Evolutionary conservation across 345 rosid species (phyloP).

Genomic region (Schrenkiella parvula): DNA sequence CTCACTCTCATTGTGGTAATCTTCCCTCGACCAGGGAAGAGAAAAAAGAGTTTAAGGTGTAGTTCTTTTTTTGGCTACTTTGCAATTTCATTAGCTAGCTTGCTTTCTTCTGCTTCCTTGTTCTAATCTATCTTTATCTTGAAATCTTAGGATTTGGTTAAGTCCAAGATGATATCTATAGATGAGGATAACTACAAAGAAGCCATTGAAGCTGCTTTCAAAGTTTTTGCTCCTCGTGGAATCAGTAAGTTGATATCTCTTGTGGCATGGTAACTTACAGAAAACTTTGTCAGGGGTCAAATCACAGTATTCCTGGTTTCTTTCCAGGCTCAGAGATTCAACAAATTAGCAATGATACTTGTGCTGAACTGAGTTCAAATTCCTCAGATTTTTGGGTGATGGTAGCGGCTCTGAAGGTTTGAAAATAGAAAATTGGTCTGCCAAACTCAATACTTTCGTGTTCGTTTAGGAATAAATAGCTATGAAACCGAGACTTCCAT

Average conservation of each 20-base stretch:
- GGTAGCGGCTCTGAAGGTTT: constrained; percentile 94
- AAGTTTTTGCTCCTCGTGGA: constrained; percentile 88
- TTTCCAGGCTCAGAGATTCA: constrained; percentile 62
- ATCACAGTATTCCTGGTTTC: constrained; percentile 5
- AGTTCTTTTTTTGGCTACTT: constrained; percentile 12
- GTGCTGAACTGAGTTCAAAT: constrained; percentile 53
- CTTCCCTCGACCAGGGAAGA: constrained; percentile 91
- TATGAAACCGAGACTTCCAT: too few species aligned
- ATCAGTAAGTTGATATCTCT: constrained; percentile 59
- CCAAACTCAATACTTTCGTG: background rate
- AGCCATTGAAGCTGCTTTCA: constrained; percentile 85
- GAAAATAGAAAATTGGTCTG: constrained; percentile 21
- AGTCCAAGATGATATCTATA: constrained; percentile 55
- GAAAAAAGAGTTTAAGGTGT: constrained; percentile 86
- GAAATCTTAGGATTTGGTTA: constrained; percentile 66
- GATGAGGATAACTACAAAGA: constrained; percentile 97
- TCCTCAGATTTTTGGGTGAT: constrained; percentile 97
- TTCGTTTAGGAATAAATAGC: constrained; percentile 8
- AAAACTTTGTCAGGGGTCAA: background rate
- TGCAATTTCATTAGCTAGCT: background rate
- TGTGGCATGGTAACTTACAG: background rate
- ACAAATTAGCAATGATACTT: constrained; percentile 56
- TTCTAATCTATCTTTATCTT: constrained; percentile 21
- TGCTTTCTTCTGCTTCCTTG: constrained; percentile 16
- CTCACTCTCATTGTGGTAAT: constrained; percentile 54